phyloP scores from a whole-genome alignment of 768 basidiomycete genomes.

The Hysterangium stoloniferum region DNA sequence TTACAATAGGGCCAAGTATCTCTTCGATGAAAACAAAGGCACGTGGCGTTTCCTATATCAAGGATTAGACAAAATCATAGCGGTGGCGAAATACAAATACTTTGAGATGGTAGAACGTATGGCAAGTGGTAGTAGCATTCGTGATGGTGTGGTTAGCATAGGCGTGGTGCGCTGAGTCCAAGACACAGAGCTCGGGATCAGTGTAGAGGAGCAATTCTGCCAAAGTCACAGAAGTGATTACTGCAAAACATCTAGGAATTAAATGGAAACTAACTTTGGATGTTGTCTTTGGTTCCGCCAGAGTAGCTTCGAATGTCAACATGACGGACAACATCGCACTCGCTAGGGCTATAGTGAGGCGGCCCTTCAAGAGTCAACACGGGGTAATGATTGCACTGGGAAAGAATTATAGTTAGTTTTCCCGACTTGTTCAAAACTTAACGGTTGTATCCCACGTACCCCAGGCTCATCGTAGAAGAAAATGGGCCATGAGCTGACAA shows the following conservation, averaged over 20 bases:
- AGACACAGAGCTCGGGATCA: not conserved
- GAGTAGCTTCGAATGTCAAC: not conserved
- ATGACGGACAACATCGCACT: not conserved
- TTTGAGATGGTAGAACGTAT: not conserved
- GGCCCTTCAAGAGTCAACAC: not conserved
- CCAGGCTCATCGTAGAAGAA: not conserved
- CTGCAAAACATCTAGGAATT: too few relatives aligned
- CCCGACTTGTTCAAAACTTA: too few relatives aligned
- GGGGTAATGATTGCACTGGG: not conserved
- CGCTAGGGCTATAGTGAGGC: not conserved
- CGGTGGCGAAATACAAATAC: not conserved
- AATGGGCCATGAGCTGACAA: not conserved
- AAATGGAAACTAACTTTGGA: slow-evolving; percentile 1
- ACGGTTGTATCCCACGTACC: too few relatives aligned
- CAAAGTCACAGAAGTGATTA: not conserved
- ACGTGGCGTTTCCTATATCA: not conserved
- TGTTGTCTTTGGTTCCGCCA: not conserved
- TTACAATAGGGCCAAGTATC: not conserved
- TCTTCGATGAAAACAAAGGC: not conserved
- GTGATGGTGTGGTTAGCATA: slow-evolving; percentile 1
- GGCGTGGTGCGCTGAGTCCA: not conserved
- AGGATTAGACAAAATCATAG: not conserved
- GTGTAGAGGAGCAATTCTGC: not conserved
- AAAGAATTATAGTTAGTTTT: not conserved
- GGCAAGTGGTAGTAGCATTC: not conserved